A percentile compares a stretch with the other conserved stretches of the same genome.
phyloP scores from a whole-genome alignment of 345 rosid species.

The Rhizophora apiculata region DNA sequence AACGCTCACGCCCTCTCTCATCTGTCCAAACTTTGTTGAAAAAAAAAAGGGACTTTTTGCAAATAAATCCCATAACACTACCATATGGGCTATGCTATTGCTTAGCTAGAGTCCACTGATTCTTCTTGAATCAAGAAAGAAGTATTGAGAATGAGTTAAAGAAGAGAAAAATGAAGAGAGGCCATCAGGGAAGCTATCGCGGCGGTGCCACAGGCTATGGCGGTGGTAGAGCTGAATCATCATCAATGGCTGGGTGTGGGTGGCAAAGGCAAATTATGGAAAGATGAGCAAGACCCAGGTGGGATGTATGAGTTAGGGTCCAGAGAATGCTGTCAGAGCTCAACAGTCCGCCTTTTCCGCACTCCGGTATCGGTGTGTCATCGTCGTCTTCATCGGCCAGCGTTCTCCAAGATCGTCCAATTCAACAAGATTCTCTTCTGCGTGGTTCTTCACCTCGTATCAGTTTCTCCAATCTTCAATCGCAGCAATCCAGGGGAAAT shows the following conservation, averaged over 20 bases:
- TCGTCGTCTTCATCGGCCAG: neutral
- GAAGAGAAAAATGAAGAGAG: constrained; percentile 50
- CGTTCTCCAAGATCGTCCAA: neutral
- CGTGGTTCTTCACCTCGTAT: constrained; percentile 1
- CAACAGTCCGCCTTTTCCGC: constrained; percentile 9
- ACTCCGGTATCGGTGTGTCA: no score
- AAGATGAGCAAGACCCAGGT: constrained; percentile 47
- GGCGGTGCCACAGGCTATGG: constrained; percentile 18
- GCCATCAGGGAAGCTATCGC: constrained; percentile 33
- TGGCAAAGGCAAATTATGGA: constrained; percentile 41
- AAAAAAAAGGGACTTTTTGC: neutral
- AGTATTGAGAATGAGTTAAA: neutral
- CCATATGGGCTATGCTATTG: neutral
- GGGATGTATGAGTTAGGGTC: constrained; percentile 34
- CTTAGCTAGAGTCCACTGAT: no score
- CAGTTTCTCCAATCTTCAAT: neutral
- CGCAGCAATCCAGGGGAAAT: constrained; percentile 2
- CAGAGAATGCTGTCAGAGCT: constrained; percentile 29
- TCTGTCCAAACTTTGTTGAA: constrained; percentile 16
- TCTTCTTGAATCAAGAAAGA: no score
- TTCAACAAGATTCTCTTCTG: constrained; percentile 10
- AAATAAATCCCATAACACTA: constrained; percentile 9
- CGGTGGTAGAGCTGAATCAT: constrained; percentile 19
- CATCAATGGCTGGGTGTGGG: constrained; percentile 30
- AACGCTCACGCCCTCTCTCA: constrained; percentile 14